Evolutionary conservation across 805 yeast genomes (phyloP), one percentile per base, ranked within the genome.

Genomic region (Ogataea neopini): DNA sequence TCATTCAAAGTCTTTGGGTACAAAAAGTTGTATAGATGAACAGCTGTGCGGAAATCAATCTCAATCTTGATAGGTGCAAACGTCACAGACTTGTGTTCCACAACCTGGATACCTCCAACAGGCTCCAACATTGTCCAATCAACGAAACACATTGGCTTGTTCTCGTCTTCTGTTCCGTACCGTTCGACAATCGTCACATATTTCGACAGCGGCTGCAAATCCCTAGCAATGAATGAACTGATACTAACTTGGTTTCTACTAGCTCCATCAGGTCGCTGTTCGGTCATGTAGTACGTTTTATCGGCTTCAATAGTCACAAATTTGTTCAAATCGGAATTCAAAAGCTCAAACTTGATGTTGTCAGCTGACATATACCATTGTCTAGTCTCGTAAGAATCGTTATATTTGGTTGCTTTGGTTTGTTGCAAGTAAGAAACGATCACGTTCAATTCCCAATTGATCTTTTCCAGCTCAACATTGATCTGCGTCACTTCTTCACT

Each of bases 301-400:
- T 84, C 83, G 11, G 91, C 65, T 0, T 86, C 84, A 43, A 90
- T 69, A 62, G 88, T 96, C 38, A 88, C 69, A 60, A 91, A 81
- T 18, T 95, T 90, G 13, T 70, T 60, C 19, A 86, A 68, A 6
- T 75, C 65, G 9, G 78, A 79, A 47, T 80, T 81, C 47, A 91
- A 70, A 54, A 91, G 69, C 59, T 86, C 92, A 63, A 89, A 70
- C 32, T 83, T 79, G 39, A 90, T 73, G 51, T 84, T 85, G 56
- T 86, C 90, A 0, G 91, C 81, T 35, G 77, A 68, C 14, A 86
- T 62, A 18, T 74, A 67, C 81, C 84, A 79, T 50, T 84, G 81
- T 40, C 82, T 63, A 20, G 73, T 44, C 23, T 68, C 71, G 44
- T 72, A 74, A 4, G 67, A 68, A 20, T 62, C 68, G 19, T 59